Percentiles rank a stretch among this genome's conserved stretches.
Evolutionary conservation across 805 yeast species (phyloP).

Genomic region (Metschnikowia santaceciliae): DNA sequence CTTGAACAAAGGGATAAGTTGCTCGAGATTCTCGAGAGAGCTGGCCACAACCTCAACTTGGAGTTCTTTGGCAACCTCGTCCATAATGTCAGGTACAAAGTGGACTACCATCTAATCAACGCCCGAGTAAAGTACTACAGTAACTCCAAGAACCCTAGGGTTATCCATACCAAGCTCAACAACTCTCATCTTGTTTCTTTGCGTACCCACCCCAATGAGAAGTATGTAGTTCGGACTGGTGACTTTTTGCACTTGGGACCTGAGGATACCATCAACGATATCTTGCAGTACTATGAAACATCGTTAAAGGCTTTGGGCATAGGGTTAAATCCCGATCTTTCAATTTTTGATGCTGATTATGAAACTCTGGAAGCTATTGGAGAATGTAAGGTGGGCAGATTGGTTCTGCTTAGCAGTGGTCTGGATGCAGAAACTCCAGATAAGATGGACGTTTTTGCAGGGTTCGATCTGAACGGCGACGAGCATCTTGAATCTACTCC

Average conservation of each 20-base stretch:
- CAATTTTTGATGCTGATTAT: not conserved
- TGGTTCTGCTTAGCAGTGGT: constrained; percentile 1
- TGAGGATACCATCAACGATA: constrained; percentile 11
- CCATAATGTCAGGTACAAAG: constrained; percentile 29
- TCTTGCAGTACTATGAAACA: constrained; percentile 11
- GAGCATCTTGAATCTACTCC: not conserved
- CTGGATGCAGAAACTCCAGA: not conserved
- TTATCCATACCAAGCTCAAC: constrained; percentile 33
- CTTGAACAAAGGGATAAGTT: constrained; percentile 9
- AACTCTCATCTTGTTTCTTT: constrained; percentile 35
- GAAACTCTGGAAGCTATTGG: not conserved
- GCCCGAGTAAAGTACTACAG: constrained; percentile 38
- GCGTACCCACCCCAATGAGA: constrained; percentile 34
- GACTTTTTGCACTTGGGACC: constrained; percentile 26
- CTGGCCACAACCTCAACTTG: constrained; percentile 11
- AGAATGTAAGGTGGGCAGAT: not conserved
- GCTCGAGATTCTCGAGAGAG: constrained; percentile 9
- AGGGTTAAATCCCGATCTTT: not conserved
- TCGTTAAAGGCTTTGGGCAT: not conserved
- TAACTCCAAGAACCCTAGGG: constrained; percentile 32
- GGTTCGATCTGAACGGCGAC: not conserved
- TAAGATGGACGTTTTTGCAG: not conserved
- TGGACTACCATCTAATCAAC: constrained; percentile 31
- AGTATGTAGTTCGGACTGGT: constrained; percentile 28
- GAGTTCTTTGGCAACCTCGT: constrained; percentile 10